These are phyloP conservation scores for Fragaria iinumae DNA, from an alignment of 306 rosid genomes.

Conservation along the genomic window DNA sequence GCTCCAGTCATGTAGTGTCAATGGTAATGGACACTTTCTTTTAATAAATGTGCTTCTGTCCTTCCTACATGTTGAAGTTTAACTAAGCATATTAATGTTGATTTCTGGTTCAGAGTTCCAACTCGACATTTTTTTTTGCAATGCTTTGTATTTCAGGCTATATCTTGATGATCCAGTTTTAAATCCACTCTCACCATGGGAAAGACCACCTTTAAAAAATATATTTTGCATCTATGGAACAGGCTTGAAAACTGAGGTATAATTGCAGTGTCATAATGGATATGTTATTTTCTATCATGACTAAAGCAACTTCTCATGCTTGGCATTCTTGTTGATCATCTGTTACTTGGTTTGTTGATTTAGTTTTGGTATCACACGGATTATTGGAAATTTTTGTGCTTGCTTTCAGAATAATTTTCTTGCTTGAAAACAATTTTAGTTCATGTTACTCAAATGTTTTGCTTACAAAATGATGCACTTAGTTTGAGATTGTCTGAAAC, in stretches of 20 bases:
- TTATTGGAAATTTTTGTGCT: constrained; percentile 17
- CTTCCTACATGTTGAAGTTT: neutral
- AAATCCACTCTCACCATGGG: constrained; percentile 97
- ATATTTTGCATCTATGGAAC: constrained; percentile 87
- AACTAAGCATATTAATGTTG: constrained; percentile 1
- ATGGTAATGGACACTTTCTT: neutral
- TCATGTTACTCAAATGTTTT: neutral
- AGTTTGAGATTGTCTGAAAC: neutral
- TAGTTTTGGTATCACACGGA: neutral
- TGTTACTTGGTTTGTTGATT: neutral
- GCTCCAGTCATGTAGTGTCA: constrained; percentile 2
- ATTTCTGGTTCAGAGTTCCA: constrained; percentile 19
- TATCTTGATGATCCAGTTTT: constrained; percentile 79
- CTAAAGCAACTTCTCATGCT: constrained; percentile 6
- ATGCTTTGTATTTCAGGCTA: constrained; percentile 60
- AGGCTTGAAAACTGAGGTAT: constrained; percentile 88
- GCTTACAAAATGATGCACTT: neutral
- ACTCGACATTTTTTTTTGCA: constrained; percentile 14
- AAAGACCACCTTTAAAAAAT: constrained; percentile 91
- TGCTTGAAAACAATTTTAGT: neutral
- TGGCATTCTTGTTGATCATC: constrained; percentile 4
- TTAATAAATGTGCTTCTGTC: neutral
- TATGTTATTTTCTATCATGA: constrained; percentile 19
- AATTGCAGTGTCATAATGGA: constrained; percentile 15
- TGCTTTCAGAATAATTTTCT: neutral